These are phyloP conservation scores for Syncephalis plumigaleata DNA, from an alignment of 371 early-diverging fungal species.

Conservation along the genomic window DNA sequence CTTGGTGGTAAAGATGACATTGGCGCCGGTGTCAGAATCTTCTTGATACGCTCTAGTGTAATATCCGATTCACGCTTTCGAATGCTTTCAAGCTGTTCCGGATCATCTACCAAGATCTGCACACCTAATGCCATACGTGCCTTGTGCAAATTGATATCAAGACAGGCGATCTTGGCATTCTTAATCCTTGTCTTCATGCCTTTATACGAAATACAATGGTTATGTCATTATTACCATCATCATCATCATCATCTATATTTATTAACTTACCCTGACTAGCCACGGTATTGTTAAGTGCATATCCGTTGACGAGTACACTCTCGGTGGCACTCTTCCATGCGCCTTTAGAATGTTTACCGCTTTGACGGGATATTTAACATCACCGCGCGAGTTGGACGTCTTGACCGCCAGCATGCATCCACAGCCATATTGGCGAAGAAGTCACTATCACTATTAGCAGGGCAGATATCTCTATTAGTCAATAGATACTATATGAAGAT, in stretches of 20 bases:
- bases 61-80: slow-evolving; percentile 90
- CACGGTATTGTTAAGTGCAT: slow-evolving; percentile 97
- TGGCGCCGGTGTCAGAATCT: slow-evolving; percentile 96
- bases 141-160: slow-evolving; percentile 99
- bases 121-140: slow-evolving; percentile 98
- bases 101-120: slow-evolving; percentile 95
- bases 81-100: slow-evolving; percentile 95
- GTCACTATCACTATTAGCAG: slow-evolving; percentile 55
- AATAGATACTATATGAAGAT: not conserved
- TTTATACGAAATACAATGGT: slow-evolving; percentile 7
- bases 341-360: slow-evolving; percentile 98
- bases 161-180: slow-evolving; percentile 94
- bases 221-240: not conserved
- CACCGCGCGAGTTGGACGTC: slow-evolving; percentile 65
- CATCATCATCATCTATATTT: not conserved
- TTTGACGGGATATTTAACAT: slow-evolving; percentile 90
- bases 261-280: slow-evolving; percentile 56
- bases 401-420: slow-evolving; percentile 93
- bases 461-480: not conserved
- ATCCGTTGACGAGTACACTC: slow-evolving; percentile 84
- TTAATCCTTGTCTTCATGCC: slow-evolving; percentile 82
- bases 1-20: slow-evolving; percentile 97
- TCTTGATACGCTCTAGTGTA: slow-evolving; percentile 89
- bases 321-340: slow-evolving; percentile 95
- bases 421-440: slow-evolving; percentile 96